Percentiles rank a stretch among this genome's conserved stretches.
These are phyloP conservation scores for Mucor irregularis DNA, from an alignment of 371 early-diverging fungal genomes.

Conservation along the genomic window DNA sequence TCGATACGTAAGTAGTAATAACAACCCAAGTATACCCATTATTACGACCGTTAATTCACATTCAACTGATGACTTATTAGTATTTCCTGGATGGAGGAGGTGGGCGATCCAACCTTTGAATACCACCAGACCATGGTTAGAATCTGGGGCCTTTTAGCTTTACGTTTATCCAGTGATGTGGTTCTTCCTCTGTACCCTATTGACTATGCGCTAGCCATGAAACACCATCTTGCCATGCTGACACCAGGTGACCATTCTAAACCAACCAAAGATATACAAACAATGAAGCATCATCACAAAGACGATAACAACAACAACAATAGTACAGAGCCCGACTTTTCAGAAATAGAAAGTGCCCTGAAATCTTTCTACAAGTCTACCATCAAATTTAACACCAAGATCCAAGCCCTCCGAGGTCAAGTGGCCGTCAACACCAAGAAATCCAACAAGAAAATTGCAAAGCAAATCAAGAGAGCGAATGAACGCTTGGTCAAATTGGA, in stretches of 20 bases:
- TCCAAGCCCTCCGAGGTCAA: constrained; percentile 2
- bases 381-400: constrained; percentile 10
- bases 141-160: constrained; percentile 34
- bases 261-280: background rate
- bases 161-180: constrained; percentile 35
- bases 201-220: constrained; percentile 34
- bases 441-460: constrained; percentile 9
- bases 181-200: constrained; percentile 39
- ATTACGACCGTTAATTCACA: too few species aligned
- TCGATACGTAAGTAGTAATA: constrained; percentile 35
- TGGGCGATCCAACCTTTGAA: constrained; percentile 58
- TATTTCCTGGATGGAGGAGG: constrained; percentile 54
- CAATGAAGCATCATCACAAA: background rate
- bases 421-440: background rate
- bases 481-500: constrained; percentile 50
- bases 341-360: constrained; percentile 3
- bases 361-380: constrained; percentile 2
- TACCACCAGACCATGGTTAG: constrained; percentile 57
- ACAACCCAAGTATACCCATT: constrained; percentile 54
- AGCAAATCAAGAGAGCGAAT: constrained; percentile 38
- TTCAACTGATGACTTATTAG: too few species aligned
- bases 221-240: constrained; percentile 3
- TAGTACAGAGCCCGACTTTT: constrained; percentile 3
- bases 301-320: constrained; percentile 2
- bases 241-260: constrained; percentile 9